phyloP scores from a whole-genome alignment of 495 filamentous ascomycete genomes.

The Astrothelium subdiscretum region DNA sequence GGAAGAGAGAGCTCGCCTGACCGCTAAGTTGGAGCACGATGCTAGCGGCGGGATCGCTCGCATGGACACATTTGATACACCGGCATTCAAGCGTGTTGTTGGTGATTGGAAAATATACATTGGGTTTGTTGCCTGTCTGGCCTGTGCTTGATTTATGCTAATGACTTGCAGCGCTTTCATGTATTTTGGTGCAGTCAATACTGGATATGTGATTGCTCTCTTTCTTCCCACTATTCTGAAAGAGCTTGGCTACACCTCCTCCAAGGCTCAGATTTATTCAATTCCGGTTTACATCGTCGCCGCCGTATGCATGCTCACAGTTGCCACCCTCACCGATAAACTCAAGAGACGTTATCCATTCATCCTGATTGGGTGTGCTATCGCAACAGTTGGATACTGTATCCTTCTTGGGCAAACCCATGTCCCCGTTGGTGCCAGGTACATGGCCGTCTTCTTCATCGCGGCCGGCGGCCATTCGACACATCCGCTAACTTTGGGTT shows the following conservation, averaged over 20 bases:
- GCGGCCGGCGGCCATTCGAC: constrained; percentile 4
- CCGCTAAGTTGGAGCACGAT: neutral
- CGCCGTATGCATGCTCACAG: constrained; percentile 6
- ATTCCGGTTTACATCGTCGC: constrained; percentile 27
- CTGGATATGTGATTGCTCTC: constrained; percentile 20
- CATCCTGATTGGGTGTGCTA: constrained; percentile 21
- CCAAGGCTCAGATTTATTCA: constrained; percentile 17
- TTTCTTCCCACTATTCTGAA: constrained; percentile 20
- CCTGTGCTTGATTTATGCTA: constrained; percentile 17
- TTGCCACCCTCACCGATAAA: constrained; percentile 21
- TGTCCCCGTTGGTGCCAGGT: constrained; percentile 5
- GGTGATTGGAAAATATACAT: constrained; percentile 56
- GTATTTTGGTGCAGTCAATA: constrained; percentile 21
- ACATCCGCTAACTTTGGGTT: constrained; percentile 3
- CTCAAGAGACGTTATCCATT: constrained; percentile 23
- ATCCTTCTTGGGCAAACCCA: constrained; percentile 21
- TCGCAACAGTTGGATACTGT: constrained; percentile 23
- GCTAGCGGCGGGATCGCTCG: neutral
- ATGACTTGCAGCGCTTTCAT: constrained; percentile 11
- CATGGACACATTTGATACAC: constrained; percentile 15
- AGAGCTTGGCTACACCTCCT: constrained; percentile 14
- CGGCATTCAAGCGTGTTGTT: constrained; percentile 16
- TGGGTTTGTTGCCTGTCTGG: neutral
- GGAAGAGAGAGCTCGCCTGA: constrained; percentile 3
- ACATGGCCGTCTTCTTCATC: constrained; percentile 14